A percentile compares a stretch with the other conserved stretches of the same genome.
Evolutionary conservation across 2,329 filamentous ascomycete genomes (phyloP).

Genomic region (Juglanconis sp.): DNA sequence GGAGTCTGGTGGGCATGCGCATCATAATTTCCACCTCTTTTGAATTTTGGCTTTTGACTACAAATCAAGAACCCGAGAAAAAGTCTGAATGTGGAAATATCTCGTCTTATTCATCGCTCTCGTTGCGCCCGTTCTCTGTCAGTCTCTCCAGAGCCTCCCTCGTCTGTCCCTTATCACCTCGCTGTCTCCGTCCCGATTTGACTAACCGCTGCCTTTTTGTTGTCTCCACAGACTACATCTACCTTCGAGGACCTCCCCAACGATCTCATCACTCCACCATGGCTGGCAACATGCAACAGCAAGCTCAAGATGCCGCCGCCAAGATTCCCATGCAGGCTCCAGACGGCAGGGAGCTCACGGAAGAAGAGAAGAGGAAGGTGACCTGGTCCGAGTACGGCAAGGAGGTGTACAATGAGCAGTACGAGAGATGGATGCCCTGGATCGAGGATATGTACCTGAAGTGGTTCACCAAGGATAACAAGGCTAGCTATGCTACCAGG

Average conservation of each 20-base stretch:
- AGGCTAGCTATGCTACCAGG: slow-evolving; percentile 68
- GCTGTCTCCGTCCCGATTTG: background rate
- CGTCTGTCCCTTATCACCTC: too few relatives aligned
- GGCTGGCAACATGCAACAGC: background rate
- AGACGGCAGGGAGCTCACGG: background rate
- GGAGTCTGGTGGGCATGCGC: background rate
- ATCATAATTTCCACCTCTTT: background rate
- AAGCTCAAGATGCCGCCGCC: slow-evolving; percentile 1
- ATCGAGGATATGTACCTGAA: slow-evolving; percentile 69
- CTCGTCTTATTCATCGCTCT: background rate
- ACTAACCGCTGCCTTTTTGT: background rate
- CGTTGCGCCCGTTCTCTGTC: background rate
- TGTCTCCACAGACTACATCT: background rate
- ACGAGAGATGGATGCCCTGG: slow-evolving; percentile 75
- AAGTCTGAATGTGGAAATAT: background rate
- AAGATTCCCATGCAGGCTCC: background rate
- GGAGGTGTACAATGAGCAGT: slow-evolving; percentile 67
- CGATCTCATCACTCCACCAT: background rate
- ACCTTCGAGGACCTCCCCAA: background rate
- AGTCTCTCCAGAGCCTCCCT: background rate
- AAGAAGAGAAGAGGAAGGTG: slow-evolving; percentile 14
- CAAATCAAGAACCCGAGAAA: background rate
- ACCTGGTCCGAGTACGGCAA: slow-evolving; percentile 29
- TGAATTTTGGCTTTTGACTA: background rate
- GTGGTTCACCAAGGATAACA: slow-evolving; percentile 76